Percentiles rank a stretch among this genome's conserved stretches.
Evolutionary conservation across 345 rosid species (phyloP).

Genomic region (Lepidium africanum): DNA sequence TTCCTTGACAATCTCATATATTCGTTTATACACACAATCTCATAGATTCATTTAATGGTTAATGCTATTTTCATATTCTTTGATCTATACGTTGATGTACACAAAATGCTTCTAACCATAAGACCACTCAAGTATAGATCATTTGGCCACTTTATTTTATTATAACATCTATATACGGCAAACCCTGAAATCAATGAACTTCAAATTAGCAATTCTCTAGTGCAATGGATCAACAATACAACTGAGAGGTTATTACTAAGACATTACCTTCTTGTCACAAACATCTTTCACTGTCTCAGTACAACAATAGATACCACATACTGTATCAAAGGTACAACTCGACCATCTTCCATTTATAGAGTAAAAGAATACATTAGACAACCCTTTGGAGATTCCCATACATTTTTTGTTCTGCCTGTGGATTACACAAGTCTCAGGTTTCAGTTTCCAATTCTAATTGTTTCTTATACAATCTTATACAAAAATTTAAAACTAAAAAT

Average conservation of each 20-base stretch:
- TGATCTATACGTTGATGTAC: conserved; percentile 73
- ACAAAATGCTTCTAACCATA: conserved; percentile 85
- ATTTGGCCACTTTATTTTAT: conserved; percentile 94
- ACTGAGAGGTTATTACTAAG: not conserved
- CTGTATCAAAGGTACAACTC: conserved; percentile 70
- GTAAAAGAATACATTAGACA: conserved; percentile 85
- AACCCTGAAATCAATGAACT: conserved; percentile 52
- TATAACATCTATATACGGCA: conserved; percentile 53
- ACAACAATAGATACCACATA: conserved; percentile 84
- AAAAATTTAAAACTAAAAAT: too few relatives aligned
- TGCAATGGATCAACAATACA: not conserved
- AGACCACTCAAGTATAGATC: conserved; percentile 84
- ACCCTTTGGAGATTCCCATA: conserved; percentile 81
- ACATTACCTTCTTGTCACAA: conserved; percentile 49
- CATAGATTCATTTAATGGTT: too few relatives aligned
- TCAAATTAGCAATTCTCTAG: not conserved
- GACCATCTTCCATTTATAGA: conserved; percentile 74
- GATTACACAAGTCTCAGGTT: not conserved
- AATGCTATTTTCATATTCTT: too few relatives aligned
- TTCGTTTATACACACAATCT: too few relatives aligned
- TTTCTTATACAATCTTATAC: not conserved
- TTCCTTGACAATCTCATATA: too few relatives aligned
- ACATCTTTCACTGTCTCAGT: conserved; percentile 74
- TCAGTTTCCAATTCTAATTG: not conserved
- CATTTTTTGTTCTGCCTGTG: conserved; percentile 72